Evolutionary conservation across 257 asterid species (phyloP).

Genomic region (Solanum megistacrolobum): DNA sequence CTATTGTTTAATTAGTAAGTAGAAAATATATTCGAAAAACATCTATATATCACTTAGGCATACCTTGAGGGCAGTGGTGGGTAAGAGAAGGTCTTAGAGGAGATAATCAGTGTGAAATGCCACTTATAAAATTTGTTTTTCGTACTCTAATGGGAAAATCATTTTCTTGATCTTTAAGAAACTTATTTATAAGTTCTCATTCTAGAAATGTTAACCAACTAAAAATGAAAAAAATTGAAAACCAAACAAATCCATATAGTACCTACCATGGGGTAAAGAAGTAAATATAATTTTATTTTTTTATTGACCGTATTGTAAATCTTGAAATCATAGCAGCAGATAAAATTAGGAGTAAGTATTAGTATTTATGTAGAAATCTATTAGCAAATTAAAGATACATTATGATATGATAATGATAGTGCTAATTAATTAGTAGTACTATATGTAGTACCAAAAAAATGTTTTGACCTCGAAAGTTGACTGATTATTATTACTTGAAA

Average conservation of each 20-base stretch:
- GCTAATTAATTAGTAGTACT: background rate
- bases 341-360: background rate
- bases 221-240: background rate
- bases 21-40: background rate
- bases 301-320: background rate
- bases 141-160: rapidly evolving
- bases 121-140: background rate
- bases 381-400: background rate
- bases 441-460: background rate
- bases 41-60: background rate
- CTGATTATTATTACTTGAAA: conserved; percentile 19
- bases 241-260: background rate
- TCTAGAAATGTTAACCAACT: background rate
- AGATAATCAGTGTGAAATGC: background rate
- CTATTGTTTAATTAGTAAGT: background rate
- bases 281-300: background rate
- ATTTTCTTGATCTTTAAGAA: background rate
- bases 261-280: background rate
- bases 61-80: background rate
- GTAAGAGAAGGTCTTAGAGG: background rate
- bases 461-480: conserved; percentile 38
- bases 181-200: background rate
- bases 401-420: conserved; percentile 16
- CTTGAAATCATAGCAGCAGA: background rate
- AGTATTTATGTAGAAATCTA: background rate